Conservation (phyloP, 1,284 basidiomycete genomes). For the Ustilago bromivora region DNA sequence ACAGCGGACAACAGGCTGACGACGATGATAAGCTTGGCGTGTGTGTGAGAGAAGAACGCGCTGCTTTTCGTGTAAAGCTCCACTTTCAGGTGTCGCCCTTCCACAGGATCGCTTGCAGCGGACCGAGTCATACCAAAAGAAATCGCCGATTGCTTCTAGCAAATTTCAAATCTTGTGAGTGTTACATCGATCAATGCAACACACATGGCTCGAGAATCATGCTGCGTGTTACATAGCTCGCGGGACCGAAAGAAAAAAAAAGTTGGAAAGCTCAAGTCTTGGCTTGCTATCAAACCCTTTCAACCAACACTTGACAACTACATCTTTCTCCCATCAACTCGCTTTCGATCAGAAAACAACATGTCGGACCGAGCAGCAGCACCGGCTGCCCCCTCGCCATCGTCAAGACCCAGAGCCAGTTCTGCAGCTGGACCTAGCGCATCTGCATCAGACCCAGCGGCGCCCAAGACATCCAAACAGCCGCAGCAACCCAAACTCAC, state of each 20-base stretch:
- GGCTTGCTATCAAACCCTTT: not conserved
- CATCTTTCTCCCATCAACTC: not conserved
- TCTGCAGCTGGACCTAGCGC: conserved; percentile 30
- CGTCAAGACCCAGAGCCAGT: conserved; percentile 6
- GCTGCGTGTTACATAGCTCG: not conserved
- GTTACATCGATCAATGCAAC: not conserved
- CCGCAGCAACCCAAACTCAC: conserved; percentile 13
- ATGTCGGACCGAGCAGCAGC: conserved; percentile 20
- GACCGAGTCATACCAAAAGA: no score
- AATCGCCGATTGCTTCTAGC: no score
- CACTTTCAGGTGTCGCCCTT: no score
- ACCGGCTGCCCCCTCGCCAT: conserved; percentile 7
- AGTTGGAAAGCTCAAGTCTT: not conserved
- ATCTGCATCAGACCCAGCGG: conserved; percentile 4
- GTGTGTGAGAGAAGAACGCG: no score
- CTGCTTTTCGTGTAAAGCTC: no score
- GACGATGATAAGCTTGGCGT: no score
- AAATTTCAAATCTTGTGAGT: not conserved
- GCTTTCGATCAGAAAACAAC: not conserved
- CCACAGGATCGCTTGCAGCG: no score
- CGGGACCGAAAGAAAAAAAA: conserved; percentile 1
- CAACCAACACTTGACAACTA: not conserved
- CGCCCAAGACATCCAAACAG: conserved; percentile 17
- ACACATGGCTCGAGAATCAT: not conserved
- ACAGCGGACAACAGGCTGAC: no score